Percentiles rank a stretch among this genome's conserved stretches.
Evolutionary conservation across 2,329 filamentous ascomycete genomes (phyloP).

Genomic region (Lomentospora prolificans): DNA sequence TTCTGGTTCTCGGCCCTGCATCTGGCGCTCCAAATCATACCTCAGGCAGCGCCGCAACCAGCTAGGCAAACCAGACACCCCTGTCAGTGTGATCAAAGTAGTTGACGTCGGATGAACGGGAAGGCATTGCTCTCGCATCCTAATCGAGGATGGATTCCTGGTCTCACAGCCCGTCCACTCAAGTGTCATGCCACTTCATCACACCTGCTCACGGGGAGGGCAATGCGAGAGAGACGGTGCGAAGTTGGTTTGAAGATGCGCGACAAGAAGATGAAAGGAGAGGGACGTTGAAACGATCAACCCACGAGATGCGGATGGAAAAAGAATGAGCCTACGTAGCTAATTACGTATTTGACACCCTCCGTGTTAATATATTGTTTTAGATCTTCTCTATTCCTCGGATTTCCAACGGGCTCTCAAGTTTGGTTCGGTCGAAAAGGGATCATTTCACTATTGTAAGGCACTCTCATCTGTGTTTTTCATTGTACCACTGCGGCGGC

Average conservation of each 20-base stretch:
- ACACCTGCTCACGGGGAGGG: background rate
- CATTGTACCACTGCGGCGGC: background rate
- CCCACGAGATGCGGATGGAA: too few species aligned
- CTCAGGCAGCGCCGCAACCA: too few species aligned
- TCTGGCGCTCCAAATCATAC: too few species aligned
- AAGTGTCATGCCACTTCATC: background rate
- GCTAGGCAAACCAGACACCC: background rate
- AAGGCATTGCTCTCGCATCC: background rate
- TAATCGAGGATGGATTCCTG: background rate
- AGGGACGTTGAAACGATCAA: background rate
- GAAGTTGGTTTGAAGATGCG: too few species aligned
- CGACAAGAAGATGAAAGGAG: background rate
- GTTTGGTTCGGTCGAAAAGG: background rate
- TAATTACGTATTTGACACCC: background rate
- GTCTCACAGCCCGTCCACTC: background rate
- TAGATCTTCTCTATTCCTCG: background rate
- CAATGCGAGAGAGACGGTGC: background rate
- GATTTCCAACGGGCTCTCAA: background rate
- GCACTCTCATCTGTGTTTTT: too few species aligned
- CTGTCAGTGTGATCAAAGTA: background rate
- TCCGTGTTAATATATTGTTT: background rate
- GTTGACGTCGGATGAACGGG: background rate
- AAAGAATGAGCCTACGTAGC: background rate
- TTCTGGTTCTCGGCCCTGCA: background rate
- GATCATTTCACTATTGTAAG: background rate